Evolutionary conservation across 164 flowering plant species (phyloP).

Genomic region (Liriodendron chinense): DNA sequence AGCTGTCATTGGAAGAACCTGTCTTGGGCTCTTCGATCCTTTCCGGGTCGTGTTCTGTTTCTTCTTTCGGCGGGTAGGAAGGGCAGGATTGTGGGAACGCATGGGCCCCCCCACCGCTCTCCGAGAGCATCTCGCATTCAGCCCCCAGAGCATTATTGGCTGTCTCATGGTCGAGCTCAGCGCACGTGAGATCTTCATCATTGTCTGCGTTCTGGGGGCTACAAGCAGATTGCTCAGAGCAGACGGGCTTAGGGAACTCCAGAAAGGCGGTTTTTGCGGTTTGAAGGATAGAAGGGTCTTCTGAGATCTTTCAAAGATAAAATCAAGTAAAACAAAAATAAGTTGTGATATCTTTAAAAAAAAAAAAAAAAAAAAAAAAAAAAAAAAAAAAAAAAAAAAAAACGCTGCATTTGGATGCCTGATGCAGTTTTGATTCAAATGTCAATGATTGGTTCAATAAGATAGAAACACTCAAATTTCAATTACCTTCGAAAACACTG

Average conservation of each 20-base stretch:
- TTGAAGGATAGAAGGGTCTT: conserved; percentile 66
- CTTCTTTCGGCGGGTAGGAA: conserved; percentile 17
- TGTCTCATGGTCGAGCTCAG: conserved; percentile 30
- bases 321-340: conserved; percentile 7
- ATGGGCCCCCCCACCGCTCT: not conserved
- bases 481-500: not conserved
- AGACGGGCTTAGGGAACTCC: conserved; percentile 50
- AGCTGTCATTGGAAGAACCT: conserved; percentile 47
- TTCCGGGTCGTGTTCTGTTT: conserved; percentile 24
- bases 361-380: not conserved
- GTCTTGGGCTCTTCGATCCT: conserved; percentile 19
- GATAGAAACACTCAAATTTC: too few relatives aligned
- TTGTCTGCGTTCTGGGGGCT: conserved; percentile 30
- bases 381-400: not conserved
- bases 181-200: conserved; percentile 30
- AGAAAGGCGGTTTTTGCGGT: conserved; percentile 56
- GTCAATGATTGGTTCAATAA: not conserved
- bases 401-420: not conserved
- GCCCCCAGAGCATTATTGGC: conserved; percentile 23
- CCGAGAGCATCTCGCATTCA: conserved; percentile 15
- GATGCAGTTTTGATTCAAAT: not conserved
- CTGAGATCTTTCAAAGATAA: conserved; percentile 46
- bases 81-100: not conserved
- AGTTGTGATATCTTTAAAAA: not conserved
- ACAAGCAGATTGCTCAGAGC: conserved; percentile 43